phyloP scores from a whole-genome alignment of 306 rosid species.

The Cicer cuneatum region DNA sequence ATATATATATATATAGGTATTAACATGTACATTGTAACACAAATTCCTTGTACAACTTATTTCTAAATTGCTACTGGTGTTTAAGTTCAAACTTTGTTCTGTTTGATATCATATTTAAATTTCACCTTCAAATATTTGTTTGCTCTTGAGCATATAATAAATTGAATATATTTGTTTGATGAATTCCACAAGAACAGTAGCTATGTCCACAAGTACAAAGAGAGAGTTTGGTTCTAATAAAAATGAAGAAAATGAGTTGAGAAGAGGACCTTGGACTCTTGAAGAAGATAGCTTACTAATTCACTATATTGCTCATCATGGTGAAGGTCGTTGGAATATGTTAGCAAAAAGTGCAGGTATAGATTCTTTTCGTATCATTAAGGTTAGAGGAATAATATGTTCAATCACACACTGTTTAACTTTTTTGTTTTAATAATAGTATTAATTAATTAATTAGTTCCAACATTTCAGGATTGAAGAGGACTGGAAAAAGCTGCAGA shows the following conservation, averaged over 20 bases:
- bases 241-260: constrained; percentile 61
- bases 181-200: constrained; percentile 34
- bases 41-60: constrained; percentile 31
- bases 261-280: constrained; percentile 97
- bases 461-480: constrained; percentile 76
- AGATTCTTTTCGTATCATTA: constrained; percentile 6
- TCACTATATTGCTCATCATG: constrained; percentile 81
- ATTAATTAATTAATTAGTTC: constrained; percentile 1
- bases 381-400: constrained; percentile 29
- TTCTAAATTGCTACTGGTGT: constrained; percentile 19
- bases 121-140: constrained; percentile 36
- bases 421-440: background rate
- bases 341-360: constrained; percentile 89
- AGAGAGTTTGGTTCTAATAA: constrained; percentile 47
- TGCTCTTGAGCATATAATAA: background rate
- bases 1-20: constrained; percentile 43
- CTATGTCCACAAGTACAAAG: constrained; percentile 61
- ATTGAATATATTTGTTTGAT: background rate
- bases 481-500: constrained; percentile 97
- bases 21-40: constrained; percentile 45
- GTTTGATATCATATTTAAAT: constrained; percentile 43
- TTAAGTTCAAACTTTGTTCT: constrained; percentile 33
- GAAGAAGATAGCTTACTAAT: constrained; percentile 90
- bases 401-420: constrained; percentile 30
- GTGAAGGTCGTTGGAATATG: constrained; percentile 95